Percentiles rank a stretch among this genome's conserved stretches.
Conservation (phyloP, 352 stramenopile genomes). For the Phytophthora megakarya region DNA sequence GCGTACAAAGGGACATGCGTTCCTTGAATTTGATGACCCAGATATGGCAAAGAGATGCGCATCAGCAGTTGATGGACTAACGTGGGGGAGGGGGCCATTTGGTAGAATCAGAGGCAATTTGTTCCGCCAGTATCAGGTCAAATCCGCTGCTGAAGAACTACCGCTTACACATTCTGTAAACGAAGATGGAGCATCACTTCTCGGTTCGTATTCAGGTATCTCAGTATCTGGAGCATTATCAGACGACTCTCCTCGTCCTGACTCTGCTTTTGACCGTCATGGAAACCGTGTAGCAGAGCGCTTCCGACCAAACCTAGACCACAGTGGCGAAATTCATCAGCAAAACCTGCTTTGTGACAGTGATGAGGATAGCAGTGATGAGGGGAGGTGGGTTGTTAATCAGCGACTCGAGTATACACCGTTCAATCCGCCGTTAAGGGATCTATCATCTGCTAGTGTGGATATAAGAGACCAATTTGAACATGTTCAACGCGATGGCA, state of each 20-base stretch:
- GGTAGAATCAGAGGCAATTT: slow-evolving; percentile 71
- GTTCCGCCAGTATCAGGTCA: slow-evolving; percentile 85
- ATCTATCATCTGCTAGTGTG: slow-evolving; percentile 36
- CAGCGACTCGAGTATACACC: slow-evolving; percentile 28
- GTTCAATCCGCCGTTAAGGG: slow-evolving; percentile 23
- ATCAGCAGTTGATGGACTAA: slow-evolving; percentile 67
- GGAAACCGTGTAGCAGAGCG: slow-evolving; percentile 8
- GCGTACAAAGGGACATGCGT: slow-evolving; percentile 78
- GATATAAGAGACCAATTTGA: slow-evolving; percentile 37
- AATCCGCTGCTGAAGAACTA: slow-evolving; percentile 39
- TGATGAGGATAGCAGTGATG: slow-evolving; percentile 35
- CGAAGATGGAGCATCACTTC: slow-evolving; percentile 16
- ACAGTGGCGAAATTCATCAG: slow-evolving; percentile 4
- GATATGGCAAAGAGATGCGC: slow-evolving; percentile 61
- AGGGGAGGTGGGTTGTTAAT: slow-evolving; percentile 24
- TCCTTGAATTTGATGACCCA: slow-evolving; percentile 83
- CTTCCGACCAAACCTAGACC: slow-evolving; percentile 12
- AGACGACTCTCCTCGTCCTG: not conserved
- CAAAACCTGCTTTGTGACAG: slow-evolving; percentile 33
- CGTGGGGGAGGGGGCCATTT: slow-evolving; percentile 67
- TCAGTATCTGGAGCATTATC: not conserved
- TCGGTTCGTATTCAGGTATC: slow-evolving; percentile 15
- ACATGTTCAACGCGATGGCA: slow-evolving; percentile 10
- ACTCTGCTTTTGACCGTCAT: not conserved
- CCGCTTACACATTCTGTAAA: not conserved